A percentile compares a stretch with the other conserved stretches of the same genome.
Evolutionary conservation across 2,329 filamentous ascomycete genomes (phyloP).

Genomic region (Sporothrix protearum): DNA sequence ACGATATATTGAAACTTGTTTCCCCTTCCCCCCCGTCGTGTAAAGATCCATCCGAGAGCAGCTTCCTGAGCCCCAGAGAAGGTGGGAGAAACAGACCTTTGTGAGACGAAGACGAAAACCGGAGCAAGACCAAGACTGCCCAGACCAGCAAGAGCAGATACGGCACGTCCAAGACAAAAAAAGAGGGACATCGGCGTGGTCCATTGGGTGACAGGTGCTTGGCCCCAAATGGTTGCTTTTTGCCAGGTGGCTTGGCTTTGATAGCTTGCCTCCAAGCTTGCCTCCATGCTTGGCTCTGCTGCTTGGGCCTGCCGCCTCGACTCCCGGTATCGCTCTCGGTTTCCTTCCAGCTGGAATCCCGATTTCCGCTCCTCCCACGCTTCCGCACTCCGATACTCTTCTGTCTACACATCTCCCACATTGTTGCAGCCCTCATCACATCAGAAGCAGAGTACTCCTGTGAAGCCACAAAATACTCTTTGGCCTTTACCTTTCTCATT

Average conservation of each 20-base stretch:
- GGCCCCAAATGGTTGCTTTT: neutral
- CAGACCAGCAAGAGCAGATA: neutral
- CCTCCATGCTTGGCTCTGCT: neutral
- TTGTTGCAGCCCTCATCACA: neutral
- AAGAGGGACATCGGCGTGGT: neutral
- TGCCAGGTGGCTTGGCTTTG: neutral
- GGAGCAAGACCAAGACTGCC: neutral
- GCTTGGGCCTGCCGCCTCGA: neutral
- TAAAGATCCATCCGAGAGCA: neutral
- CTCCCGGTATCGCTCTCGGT: neutral
- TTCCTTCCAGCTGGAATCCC: neutral
- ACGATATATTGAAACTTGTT: neutral
- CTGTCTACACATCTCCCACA: neutral
- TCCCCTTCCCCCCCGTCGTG: neutral
- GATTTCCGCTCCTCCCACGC: neutral
- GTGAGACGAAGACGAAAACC: neutral
- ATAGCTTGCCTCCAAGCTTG: neutral
- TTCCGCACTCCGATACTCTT: neutral
- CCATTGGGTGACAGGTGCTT: neutral
- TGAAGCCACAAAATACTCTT: neutral
- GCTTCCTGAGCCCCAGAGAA: neutral
- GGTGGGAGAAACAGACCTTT: neutral
- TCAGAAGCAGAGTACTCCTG: neutral
- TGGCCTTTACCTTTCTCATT: neutral
- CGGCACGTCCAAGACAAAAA: neutral